A percentile compares a stretch with the other conserved stretches of the same genome.
Conservation (phyloP, 129 eudicot species). For the Flaveria linearis region DNA sequence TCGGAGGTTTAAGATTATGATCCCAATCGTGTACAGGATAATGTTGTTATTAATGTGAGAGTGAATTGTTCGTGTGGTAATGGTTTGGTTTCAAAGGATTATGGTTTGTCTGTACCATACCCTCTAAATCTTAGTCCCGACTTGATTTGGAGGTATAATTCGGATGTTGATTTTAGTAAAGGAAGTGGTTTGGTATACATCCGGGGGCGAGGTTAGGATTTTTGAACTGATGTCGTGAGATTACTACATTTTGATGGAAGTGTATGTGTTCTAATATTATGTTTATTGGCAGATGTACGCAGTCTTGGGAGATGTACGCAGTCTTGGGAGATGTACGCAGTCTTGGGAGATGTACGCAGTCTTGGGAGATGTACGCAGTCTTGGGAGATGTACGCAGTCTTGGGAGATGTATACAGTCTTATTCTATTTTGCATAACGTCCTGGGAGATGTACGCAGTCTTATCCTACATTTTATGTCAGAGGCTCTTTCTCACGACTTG, state of each 20-base stretch:
- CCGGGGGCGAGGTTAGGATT: conserved; percentile 65
- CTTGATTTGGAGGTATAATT: conserved; percentile 58
- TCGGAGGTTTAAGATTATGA: conserved; percentile 44
- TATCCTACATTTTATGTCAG: too few species aligned
- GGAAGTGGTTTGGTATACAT: conserved; percentile 54
- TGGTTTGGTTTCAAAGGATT: conserved; percentile 42
- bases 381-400: conserved; percentile 48
- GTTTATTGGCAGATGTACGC: conserved; percentile 50
- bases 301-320: too few species aligned
- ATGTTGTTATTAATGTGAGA: conserved; percentile 39
- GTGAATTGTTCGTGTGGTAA: conserved; percentile 89
- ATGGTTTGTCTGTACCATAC: conserved; percentile 80
- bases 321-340: too few species aligned
- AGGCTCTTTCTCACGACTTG: too few species aligned
- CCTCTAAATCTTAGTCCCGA: conserved; percentile 51
- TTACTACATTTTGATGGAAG: not conserved
- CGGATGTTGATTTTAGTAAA: conserved; percentile 36
- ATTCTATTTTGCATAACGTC: too few species aligned
- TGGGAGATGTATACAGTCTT: too few species aligned
- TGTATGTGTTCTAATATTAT: not conserved
- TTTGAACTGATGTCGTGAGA: not conserved
- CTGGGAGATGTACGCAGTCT: too few species aligned
- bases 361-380: too few species aligned
- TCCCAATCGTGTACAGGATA: conserved; percentile 49
- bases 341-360: too few species aligned